phyloP scores from a whole-genome alignment of 805 yeast species.

The Maudiozyma saulgeensis region DNA sequence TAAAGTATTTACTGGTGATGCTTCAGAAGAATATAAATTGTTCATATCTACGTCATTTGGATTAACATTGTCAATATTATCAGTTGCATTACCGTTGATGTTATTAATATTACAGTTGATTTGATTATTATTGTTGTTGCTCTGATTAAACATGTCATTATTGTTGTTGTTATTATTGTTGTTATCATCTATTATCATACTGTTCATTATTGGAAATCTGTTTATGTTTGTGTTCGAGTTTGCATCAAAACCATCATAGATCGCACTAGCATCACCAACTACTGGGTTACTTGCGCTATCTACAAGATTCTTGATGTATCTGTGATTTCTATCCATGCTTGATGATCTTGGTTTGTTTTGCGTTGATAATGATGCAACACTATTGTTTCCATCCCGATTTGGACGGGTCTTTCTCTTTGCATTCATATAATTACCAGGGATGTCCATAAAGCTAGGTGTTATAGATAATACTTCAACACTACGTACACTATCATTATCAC shows the following conservation, averaged over 20 bases:
- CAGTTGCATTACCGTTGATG: no score
- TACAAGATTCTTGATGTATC: conserved; percentile 8
- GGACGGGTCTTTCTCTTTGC: background rate
- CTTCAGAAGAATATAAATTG: conserved; percentile 1
- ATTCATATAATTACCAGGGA: conserved; percentile 15
- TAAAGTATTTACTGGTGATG: conserved; percentile 7
- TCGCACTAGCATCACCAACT: conserved; percentile 9
- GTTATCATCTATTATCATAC: background rate
- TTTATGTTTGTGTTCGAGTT: background rate
- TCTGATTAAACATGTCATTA: background rate
- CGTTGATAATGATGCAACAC: background rate
- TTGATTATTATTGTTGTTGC: background rate
- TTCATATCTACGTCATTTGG: background rate
- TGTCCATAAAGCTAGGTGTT: conserved; percentile 35
- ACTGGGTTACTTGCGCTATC: conserved; percentile 14
- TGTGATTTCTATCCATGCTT: conserved; percentile 16
- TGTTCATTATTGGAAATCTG: background rate
- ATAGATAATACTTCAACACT: conserved; percentile 34
- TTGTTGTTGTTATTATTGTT: background rate
- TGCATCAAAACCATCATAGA: conserved; percentile 10
- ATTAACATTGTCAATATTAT: background rate
- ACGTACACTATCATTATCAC: conserved; percentile 10
- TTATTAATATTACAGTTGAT: no score
- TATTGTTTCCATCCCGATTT: background rate
- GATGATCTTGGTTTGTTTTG: conserved; percentile 9